Conservation (phyloP, 257 asterid genomes). For the Nicotiana obtusifolia region DNA sequence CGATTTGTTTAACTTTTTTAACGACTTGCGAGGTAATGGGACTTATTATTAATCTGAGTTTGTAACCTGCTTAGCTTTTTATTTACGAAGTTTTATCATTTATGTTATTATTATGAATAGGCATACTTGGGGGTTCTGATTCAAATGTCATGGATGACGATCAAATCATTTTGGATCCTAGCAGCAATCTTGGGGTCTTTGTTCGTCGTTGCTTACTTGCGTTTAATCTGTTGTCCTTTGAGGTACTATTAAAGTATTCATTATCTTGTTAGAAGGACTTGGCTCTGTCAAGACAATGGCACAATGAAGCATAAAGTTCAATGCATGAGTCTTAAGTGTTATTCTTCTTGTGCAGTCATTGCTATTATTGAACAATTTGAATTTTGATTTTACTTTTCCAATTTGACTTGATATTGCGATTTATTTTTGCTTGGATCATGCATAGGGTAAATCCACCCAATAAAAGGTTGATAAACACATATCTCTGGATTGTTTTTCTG, state of each 20-base stretch:
- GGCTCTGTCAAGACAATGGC: background rate
- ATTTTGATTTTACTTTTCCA: conserved; percentile 2
- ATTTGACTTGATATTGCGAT: background rate
- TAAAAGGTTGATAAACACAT: background rate
- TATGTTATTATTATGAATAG: conserved; percentile 28
- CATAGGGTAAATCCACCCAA: background rate
- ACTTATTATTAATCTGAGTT: background rate
- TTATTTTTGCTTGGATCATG: background rate
- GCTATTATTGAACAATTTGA: background rate
- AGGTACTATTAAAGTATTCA: conserved; percentile 40
- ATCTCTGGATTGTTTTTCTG: conserved; percentile 10
- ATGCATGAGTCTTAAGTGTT: background rate
- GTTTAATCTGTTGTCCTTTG: conserved; percentile 76
- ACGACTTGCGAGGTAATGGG: conserved; percentile 63
- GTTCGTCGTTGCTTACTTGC: conserved; percentile 78
- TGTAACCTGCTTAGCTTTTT: background rate
- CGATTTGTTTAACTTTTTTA: conserved; percentile 78
- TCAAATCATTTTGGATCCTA: conserved; percentile 84
- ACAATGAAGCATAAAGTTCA: background rate
- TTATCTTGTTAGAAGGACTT: background rate
- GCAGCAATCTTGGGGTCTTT: conserved; percentile 73
- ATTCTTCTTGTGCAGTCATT: background rate
- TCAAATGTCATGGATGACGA: conserved; percentile 70
- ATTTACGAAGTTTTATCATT: background rate
- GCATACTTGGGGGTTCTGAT: conserved; percentile 65